Conservation (phyloP, 257 asterid genomes). For the Salvia rosmarinus region DNA sequence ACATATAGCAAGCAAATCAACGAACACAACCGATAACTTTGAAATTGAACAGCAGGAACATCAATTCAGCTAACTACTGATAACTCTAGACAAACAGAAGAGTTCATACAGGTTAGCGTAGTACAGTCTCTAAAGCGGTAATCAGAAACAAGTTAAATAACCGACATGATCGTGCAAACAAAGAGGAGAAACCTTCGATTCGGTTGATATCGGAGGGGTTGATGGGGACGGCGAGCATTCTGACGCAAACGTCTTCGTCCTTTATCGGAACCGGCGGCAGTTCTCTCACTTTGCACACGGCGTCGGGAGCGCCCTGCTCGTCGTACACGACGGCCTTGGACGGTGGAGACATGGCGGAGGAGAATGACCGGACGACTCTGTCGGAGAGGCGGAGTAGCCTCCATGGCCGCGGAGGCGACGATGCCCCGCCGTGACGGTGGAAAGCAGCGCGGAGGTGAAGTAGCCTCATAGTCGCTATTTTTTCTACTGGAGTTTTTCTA, state of each 20-base stretch:
- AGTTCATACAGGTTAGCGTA: not conserved
- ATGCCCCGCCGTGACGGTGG: constrained; percentile 35
- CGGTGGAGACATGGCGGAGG: constrained; percentile 74
- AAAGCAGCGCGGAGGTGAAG: constrained; percentile 40
- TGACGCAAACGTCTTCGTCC: constrained; percentile 83
- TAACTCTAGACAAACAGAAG: not conserved
- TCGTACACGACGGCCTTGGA: constrained; percentile 88
- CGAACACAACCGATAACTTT: not conserved
- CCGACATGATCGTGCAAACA: not conserved
- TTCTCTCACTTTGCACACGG: constrained; percentile 69
- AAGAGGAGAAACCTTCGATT: constrained; percentile 64
- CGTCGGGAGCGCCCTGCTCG: constrained; percentile 84
- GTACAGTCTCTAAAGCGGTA: not conserved
- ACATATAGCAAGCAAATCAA: not conserved
- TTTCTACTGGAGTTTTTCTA: constrained; percentile 1
- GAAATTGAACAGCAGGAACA: not conserved
- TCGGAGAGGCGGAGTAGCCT: constrained; percentile 26
- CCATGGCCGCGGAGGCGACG: constrained; percentile 33
- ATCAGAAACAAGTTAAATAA: constrained; percentile 17
- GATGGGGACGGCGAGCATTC: constrained; percentile 94
- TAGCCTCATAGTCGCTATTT: constrained; percentile 54
- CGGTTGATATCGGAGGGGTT: constrained; percentile 96
- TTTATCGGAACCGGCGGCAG: constrained; percentile 75
- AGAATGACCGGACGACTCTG: constrained; percentile 50
- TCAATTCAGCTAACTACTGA: constrained; percentile 19